Base-by-base conservation (phyloP, 202 grass and related monocot species). In the Carex arenaria region DNA sequence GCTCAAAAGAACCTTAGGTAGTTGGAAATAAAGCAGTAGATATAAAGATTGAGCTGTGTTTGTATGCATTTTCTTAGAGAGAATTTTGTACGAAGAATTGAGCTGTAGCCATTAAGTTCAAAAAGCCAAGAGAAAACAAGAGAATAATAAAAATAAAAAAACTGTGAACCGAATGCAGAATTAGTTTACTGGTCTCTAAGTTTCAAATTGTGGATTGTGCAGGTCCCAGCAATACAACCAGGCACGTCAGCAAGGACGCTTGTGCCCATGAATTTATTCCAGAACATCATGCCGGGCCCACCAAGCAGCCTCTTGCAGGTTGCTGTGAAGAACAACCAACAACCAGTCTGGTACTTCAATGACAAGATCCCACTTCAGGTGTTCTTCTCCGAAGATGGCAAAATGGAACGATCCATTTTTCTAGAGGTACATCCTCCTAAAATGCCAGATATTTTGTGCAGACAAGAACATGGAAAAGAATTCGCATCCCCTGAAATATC, bases 261-360 rank as follows among this genome's bases (percentile, higher is more conserved):
- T 76, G 79, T 99, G 19, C 91, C 90, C 55, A 99, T 99, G 93
- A 87, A 89, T 70, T 81, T 90, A 40, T 95, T 93, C 86, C 93
- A 99, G 89, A 99, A 99, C 80, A 40, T 92, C 42, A 86, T 84
- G 43, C 83, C 96, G 80, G 91, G 92, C 30, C 86, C 93, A 82
- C 93, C 96, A 62, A 99, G 63, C 83, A 86, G 64, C 8, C 8
- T 94, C 18, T 70, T 99, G 82, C 96, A 99, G 88, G 87, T 99
- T 85, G 96, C 96, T 0, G 89, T 99, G 67, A 99, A 99, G 90
- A 99, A 99, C 83, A 95, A 88, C 81, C 96, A 99, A 86, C 96
- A 99, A 84, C 96, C 93, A 18, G 96, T 99, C 19, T 96, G 96
- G 96, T 99, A 96, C 63, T 99, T 99, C 74, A 94, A 67, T 83